Conservation (phyloP, 148 eudicot genomes). For the Fagopyrum tataricum region DNA sequence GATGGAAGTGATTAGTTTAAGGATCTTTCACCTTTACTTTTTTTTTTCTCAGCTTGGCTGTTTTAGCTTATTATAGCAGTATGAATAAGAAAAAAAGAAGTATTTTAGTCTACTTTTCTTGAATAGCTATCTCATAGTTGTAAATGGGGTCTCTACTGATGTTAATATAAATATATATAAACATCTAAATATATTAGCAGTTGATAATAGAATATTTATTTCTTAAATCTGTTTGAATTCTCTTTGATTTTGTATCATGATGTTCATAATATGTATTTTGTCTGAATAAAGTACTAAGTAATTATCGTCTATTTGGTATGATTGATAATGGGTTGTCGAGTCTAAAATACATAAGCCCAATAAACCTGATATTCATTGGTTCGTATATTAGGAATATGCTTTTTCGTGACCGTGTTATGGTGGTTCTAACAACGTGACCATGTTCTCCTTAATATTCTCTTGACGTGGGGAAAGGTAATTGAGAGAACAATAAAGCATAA, state of each 20-base stretch:
- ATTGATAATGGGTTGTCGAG: too few species aligned
- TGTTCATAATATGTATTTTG: too few species aligned
- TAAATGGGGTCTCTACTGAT: constrained; percentile 2
- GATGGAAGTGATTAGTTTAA: not conserved
- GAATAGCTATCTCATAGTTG: not conserved
- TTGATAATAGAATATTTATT: not conserved
- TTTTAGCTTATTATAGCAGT: not conserved
- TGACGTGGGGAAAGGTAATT: not conserved
- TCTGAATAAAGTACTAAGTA: too few species aligned
- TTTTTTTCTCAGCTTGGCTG: not conserved
- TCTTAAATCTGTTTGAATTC: too few species aligned
- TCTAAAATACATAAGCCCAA: too few species aligned
- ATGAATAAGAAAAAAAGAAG: not conserved
- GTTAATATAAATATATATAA: not conserved
- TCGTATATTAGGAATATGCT: too few species aligned
- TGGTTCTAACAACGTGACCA: constrained; percentile 6
- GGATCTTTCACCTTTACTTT: not conserved
- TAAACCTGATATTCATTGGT: too few species aligned
- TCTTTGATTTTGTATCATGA: too few species aligned
- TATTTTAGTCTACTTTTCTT: constrained; percentile 1
- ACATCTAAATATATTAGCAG: not conserved
- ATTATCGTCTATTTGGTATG: too few species aligned
- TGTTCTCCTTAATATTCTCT: not conserved
- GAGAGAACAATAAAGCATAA: not conserved
- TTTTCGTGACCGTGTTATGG: too few species aligned